A percentile compares a stretch with the other conserved stretches of the same genome.
phyloP scores from a whole-genome alignment of 73 alveolate genomes.

The Paramecium primaurelia region DNA sequence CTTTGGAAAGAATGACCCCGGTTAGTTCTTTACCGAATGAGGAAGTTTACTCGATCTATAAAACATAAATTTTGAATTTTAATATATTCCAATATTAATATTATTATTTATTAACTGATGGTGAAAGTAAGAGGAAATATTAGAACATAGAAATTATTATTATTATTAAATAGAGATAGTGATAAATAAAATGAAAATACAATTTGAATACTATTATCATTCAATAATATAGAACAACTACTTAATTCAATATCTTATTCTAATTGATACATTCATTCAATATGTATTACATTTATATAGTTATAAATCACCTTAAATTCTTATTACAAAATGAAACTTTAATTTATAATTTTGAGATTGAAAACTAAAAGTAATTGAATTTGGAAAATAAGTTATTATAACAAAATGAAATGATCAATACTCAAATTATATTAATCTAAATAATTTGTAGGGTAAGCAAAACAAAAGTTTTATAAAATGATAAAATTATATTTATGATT shows the following conservation, averaged over 20 bases:
- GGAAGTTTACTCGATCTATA: neutral
- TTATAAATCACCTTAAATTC: neutral
- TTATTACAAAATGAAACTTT: neutral
- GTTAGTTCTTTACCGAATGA: conserved; percentile 20
- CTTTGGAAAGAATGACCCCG: neutral
- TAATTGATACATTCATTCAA: neutral
- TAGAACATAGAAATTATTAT: neutral
- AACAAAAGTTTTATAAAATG: neutral
- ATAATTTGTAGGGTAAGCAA: neutral
- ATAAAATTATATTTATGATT: neutral
- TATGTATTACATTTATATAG: neutral
- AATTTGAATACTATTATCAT: neutral
- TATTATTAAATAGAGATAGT: neutral
- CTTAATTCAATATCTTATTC: neutral
- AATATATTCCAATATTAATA: neutral
- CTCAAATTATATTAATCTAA: neutral
- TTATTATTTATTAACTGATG: neutral
- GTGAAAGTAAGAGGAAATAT: neutral
- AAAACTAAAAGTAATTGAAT: neutral
- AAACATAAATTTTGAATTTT: neutral
- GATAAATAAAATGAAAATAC: neutral
- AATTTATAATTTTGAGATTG: neutral
- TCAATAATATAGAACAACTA: neutral
- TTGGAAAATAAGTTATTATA: neutral
- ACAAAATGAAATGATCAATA: neutral